Evolutionary conservation across 106 monocot species (phyloP), one percentile per base, ranked within the genome.

Genomic region (Posidonia australis): DNA sequence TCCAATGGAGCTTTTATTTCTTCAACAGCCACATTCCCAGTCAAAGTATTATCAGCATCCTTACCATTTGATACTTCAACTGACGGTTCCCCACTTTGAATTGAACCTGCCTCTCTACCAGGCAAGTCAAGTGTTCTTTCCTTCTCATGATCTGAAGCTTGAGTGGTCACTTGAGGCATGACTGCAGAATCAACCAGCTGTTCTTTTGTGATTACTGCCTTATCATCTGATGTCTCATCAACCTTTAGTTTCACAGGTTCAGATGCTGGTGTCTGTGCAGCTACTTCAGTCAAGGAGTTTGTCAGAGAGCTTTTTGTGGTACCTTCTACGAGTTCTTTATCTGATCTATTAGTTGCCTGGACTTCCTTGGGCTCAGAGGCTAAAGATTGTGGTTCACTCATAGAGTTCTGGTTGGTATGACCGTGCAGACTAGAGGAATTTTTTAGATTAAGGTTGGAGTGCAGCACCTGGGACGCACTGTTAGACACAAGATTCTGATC

Each of bases 311-410:
- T 6, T 0, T 5, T 55, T 10, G 24, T 11, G 0, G 21, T 55
- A 55, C 55, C 25, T 55, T 55, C 55, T 7, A 11, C 5, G 10
- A 10, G 24, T 5, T 7, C 21, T 60, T 3, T 20, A 2, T 29
- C 4, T 22, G 18, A 12, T 31, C 29, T 4, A 5, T 31, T 28
- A 17, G 31, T 31, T 25, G 26, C 24, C 16, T 46, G 45, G 13
- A 64, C 25, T 36, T 47, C 64, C 46, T 46, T 64, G 14, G 64
- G 16, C 13, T 64, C 46, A 27, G 24, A 64, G 24, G 13, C 64
- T 14, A 46, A 24, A 47, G 26, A 27, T 25, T 25, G 13, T 64
- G 22, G 31, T 17, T 11, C 27, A 31, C 1, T 17, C 6, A 30
- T 18, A 4, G 27, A 5, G 1, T 29, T 60, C n/a, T 1, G 25